Percentiles rank a stretch among this genome's conserved stretches.
Conservation (phyloP, 2,329 filamentous ascomycete species). For the Monosporascus sp. region DNA sequence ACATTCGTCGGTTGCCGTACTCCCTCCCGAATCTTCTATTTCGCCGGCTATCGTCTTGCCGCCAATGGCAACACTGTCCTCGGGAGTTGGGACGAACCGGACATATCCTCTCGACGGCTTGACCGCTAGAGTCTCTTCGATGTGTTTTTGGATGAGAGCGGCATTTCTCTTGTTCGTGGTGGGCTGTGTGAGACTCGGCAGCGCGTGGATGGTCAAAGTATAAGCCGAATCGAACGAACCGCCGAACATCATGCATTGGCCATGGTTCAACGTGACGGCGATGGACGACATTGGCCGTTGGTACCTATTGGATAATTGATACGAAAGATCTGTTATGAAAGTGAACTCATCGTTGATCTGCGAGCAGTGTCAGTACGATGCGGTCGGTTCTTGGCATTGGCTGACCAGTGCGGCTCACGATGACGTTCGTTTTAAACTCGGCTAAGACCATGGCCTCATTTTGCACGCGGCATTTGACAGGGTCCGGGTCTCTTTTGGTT, state of each 20-base stretch:
- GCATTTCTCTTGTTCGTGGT: slow-evolving; percentile 78
- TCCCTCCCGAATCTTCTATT: slow-evolving; percentile 49
- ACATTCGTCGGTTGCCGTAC: slow-evolving; percentile 27
- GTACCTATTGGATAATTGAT: slow-evolving; percentile 69
- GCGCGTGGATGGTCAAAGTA: slow-evolving; percentile 65
- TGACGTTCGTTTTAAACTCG: slow-evolving; percentile 60
- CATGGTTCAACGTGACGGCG: slow-evolving; percentile 70
- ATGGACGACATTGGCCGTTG: slow-evolving; percentile 69
- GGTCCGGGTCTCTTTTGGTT: slow-evolving; percentile 24
- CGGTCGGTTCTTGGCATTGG: background rate
- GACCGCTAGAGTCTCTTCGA: slow-evolving; percentile 67
- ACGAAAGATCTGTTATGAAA: slow-evolving; percentile 68
- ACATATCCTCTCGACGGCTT: slow-evolving; percentile 62
- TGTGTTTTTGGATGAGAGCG: slow-evolving; percentile 67
- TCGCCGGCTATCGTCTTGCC: slow-evolving; percentile 66
- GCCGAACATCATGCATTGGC: slow-evolving; percentile 67
- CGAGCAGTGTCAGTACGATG: slow-evolving; percentile 3
- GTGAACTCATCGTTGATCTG: slow-evolving; percentile 71
- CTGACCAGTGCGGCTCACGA: slow-evolving; percentile 38
- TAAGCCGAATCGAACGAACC: slow-evolving; percentile 77
- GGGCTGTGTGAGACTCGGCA: slow-evolving; percentile 63
- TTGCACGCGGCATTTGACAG: slow-evolving; percentile 40
- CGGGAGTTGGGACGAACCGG: slow-evolving; percentile 63
- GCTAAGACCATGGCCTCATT: slow-evolving; percentile 56
- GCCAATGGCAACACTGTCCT: slow-evolving; percentile 67